Evolutionary conservation across 1,284 basidiomycete species (phyloP), one percentile per base, ranked within the genome.

Genomic region (Coniferiporia sulphurascens): DNA sequence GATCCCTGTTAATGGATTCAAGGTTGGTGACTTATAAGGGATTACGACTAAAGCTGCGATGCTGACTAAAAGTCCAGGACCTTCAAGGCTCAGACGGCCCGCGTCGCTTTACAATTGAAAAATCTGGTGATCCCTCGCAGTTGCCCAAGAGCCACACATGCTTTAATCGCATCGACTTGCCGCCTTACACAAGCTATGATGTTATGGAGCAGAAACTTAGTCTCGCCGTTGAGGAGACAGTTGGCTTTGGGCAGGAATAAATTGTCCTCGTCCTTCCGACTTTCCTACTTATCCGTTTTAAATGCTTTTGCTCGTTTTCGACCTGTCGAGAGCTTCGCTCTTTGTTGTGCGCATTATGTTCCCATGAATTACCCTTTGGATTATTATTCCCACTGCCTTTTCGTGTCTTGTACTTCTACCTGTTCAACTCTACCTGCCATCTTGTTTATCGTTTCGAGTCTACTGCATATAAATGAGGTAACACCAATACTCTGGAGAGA

Each of bases 31-130:
- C 19, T 17, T 38, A 3, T 38, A 13, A 8, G 17, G 35, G 6
- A n/a, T 53, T 19, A 13, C 9, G 12, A 19, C 32, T 13, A 8
- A 22, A 32, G 34, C 27, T 27, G 27, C 5, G 27, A n/a, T 44
- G 9, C 19, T 44, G 10, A 85, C 67, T 95, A 95, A 68, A 93
- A 93, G 0, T 96, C 96, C 82, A 95, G 73, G 94, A 97, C 68
- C 75, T 97, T 10, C 94, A 96, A 74, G 94, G 94, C 17, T 93
- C 91, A 1, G 94, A 97, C 70, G 94, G 93, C 7, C 94, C 94
- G 5, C 78, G 92, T 61, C 78, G 91, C 57, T 94, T 95, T 71
- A 94, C 92, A 2, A 93, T 95, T 65, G 92, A 95, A 72, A 95
- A 93, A 74, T 89, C 87, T 35, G 91, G 91, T 27, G 90, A 94